Evolutionary conservation across 2,329 filamentous ascomycete species (phyloP), one percentile per base, ranked within the genome.

Genomic region (Pyrenophora teres): DNA sequence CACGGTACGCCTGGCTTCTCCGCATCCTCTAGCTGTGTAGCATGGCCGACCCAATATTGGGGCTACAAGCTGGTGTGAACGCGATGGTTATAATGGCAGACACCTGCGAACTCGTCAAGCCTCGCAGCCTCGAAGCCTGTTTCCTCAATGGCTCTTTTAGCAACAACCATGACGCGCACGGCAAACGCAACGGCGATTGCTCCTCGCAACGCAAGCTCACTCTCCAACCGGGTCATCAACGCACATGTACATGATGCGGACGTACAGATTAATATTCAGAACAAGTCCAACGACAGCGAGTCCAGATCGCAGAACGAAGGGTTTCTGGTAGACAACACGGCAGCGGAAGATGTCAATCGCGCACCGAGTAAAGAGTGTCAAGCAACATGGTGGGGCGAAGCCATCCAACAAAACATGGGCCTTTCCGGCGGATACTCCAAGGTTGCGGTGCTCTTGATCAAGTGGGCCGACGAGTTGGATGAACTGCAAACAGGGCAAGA

Each of bases 371-470:
- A 13, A 42, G 53, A 27, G 62, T 62, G 7, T 62, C 56, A 18
- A 52, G 64, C 66, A 40, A 59, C 59, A 39, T 71, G 67, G 64
- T 74, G 69, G 68, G 62, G 69, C 27, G 64, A 72, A 33, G 48
- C 52, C 13, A 43, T 54, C 9, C 50, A 45, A 6, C 31, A 52
- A 16, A 63, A 72, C 27, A 68, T 72, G 65, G 51, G 65, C 9
- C 57, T 70, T 13, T 61, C 70, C 1, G 62, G 67, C 12, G 64
- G 65, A 2, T 76, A 76, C 40, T 19, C 56, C 5, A 57, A 72
- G 23, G 73, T 74, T 7, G 62, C 70, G 6, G 73, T 74, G 1
- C 50, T 76, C 3, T 54, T 76, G 4, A 63, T 75, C 23, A 70
- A 69, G 31, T 76, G 73, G 73, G 67, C 54, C 0, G 63, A 70